phyloP scores from a whole-genome alignment of 2,329 filamentous ascomycete genomes.

The Alternaria brassicicola region DNA sequence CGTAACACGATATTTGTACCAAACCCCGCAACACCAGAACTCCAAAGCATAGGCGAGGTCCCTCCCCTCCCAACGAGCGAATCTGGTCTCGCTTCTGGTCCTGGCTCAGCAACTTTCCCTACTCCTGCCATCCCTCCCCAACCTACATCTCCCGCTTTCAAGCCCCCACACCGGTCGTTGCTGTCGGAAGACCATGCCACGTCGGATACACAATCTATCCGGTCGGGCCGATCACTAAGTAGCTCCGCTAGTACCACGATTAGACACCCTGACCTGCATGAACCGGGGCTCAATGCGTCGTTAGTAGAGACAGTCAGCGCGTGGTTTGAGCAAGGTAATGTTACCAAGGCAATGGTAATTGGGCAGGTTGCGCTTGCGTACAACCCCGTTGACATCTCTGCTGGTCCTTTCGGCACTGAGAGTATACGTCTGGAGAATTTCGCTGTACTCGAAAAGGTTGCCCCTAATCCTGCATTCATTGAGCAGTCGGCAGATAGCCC shows the following conservation, averaged over 20 bases:
- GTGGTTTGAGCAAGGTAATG: conserved; percentile 74
- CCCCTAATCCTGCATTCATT: conserved; percentile 91
- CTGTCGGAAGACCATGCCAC: conserved; percentile 61
- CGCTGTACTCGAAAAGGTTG: conserved; percentile 84
- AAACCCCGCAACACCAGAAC: conserved; percentile 46
- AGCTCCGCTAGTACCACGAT: conserved; percentile 65
- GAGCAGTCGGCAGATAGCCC: conserved; percentile 70
- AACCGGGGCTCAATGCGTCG: conserved; percentile 82
- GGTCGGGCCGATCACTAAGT: conserved; percentile 81
- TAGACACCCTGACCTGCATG: conserved; percentile 81
- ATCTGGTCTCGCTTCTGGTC: conserved; percentile 16
- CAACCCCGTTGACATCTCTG: conserved; percentile 62
- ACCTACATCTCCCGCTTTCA: conserved; percentile 46
- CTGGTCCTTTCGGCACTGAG: conserved; percentile 56
- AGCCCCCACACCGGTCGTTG: conserved; percentile 40
- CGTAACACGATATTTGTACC: conserved; percentile 88
- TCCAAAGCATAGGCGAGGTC: conserved; percentile 46
- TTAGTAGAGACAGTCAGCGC: conserved; percentile 91
- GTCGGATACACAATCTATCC: conserved; percentile 90
- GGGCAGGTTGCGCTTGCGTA: conserved; percentile 91
- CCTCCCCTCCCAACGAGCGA: conserved; percentile 37
- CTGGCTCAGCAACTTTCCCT: conserved; percentile 27
- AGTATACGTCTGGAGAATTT: conserved; percentile 88
- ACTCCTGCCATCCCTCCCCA: conserved; percentile 36
- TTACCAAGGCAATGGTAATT: conserved; percentile 75